These are phyloP conservation scores for Colletotrichum noveboracense DNA, from an alignment of 2,329 filamentous ascomycete species.

Conservation along the genomic window DNA sequence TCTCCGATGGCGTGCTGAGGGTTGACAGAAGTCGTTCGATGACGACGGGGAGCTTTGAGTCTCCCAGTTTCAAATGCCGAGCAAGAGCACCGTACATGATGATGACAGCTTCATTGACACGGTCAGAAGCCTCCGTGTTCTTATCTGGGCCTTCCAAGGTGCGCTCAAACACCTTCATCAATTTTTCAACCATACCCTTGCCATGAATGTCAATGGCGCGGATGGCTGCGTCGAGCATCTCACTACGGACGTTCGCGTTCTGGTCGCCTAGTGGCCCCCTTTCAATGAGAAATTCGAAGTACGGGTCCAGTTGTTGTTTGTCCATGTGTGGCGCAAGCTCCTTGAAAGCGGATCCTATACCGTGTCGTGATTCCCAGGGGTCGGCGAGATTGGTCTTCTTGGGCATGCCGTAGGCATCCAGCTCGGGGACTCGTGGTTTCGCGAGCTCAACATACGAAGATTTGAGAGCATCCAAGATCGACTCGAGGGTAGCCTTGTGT, in stretches of 20 bases:
- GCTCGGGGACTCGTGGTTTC: constrained; percentile 81
- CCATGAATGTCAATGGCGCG: constrained; percentile 82
- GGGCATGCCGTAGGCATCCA: constrained; percentile 94
- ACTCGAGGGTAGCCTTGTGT: constrained; percentile 63
- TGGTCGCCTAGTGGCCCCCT: constrained; percentile 86
- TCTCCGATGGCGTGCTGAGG: constrained; percentile 92
- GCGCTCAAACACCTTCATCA: constrained; percentile 92
- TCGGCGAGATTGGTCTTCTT: constrained; percentile 87
- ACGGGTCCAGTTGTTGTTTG: constrained; percentile 72
- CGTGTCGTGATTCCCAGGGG: constrained; percentile 90
- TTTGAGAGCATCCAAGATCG: constrained; percentile 70
- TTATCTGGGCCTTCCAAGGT: constrained; percentile 87
- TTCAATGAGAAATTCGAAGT: constrained; percentile 86
- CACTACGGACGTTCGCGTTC: constrained; percentile 76
- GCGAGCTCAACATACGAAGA: constrained; percentile 77
- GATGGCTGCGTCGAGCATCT: constrained; percentile 92
- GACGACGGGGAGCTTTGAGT: constrained; percentile 85
- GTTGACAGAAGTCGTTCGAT: constrained; percentile 86
- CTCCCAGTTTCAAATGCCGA: constrained; percentile 83
- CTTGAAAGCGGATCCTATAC: constrained; percentile 85
- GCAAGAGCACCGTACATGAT: constrained; percentile 96
- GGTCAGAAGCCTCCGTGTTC: constrained; percentile 80
- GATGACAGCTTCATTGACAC: constrained; percentile 95
- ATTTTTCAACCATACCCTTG: constrained; percentile 79
- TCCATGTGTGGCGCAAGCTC: constrained; percentile 77